phyloP scores from a whole-genome alignment of 2,329 filamentous ascomycete species.

The Apiospora sp. region DNA sequence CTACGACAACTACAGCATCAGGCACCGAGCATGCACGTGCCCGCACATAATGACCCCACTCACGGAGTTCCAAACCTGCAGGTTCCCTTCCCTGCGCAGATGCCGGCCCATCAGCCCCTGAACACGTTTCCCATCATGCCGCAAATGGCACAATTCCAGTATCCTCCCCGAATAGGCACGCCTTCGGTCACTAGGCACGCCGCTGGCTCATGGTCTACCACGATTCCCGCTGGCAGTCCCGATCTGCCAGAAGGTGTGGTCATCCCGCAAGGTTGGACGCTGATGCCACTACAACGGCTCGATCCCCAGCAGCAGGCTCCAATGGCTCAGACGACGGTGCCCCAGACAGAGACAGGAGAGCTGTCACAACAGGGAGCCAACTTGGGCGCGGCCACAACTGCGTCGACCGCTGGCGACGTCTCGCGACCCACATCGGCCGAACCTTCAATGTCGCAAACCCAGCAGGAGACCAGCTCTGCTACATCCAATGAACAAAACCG shows the following conservation, averaged over 20 bases:
- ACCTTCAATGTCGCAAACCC: conserved; percentile 18
- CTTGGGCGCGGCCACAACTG: background rate
- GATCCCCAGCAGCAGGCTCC: conserved; percentile 44
- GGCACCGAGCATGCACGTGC: conserved; percentile 29
- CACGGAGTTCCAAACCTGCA: conserved; percentile 29
- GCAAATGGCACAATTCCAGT: conserved; percentile 35
- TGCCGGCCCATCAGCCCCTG: conserved; percentile 28
- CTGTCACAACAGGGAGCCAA: conserved; percentile 20
- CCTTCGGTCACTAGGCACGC: conserved; percentile 58
- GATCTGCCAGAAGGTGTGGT: conserved; percentile 70
- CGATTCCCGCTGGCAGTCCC: conserved; percentile 66
- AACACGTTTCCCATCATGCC: conserved; percentile 32
- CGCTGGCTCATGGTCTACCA: conserved; percentile 51
- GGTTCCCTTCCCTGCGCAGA: conserved; percentile 32
- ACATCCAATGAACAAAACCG: conserved; percentile 27
- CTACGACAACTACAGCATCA: conserved; percentile 58
- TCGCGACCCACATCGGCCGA: background rate
- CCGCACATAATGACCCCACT: conserved; percentile 24
- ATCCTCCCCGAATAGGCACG: conserved; percentile 47
- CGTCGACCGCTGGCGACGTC: background rate
- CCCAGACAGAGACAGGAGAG: conserved; percentile 15
- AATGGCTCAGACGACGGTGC: conserved; percentile 29
- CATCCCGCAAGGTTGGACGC: conserved; percentile 70
- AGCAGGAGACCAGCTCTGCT: conserved; percentile 27
- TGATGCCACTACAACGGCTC: conserved; percentile 67